Base-by-base conservation (phyloP, 176 grass and related monocot genomes). In the Triticum dicoccoides region DNA sequence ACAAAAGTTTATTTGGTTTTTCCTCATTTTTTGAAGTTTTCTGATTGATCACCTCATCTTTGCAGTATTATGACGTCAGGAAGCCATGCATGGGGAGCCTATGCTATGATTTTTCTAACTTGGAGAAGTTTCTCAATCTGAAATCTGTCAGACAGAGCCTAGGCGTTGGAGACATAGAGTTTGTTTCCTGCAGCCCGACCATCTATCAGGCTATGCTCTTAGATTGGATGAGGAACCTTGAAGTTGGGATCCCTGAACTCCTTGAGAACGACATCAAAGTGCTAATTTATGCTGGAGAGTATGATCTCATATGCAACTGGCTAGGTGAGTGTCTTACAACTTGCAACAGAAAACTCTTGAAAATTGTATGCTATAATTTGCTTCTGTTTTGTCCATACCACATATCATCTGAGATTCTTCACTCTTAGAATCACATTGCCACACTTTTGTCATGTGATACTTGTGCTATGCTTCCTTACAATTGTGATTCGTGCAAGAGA, bases 181-280 rank as follows among this genome's bases (percentile, higher is more conserved):
- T 98, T 30, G 91, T 98, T 80, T 98, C 93, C n/a, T 98, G 95
- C 83, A 95, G 93, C 61, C 95, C 95, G 35, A 91, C 80, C 13
- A 93, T 98, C 37, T 98, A 95, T 59, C 54, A 95, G 83, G 95
- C 95, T 44, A 90, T 98, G 93, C 54, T 98, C 14, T 80, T 87
- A 58, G 93, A 98, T 84, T 95, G 91, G 91, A 95, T 98, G 95
- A 92, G 93, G 86, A 95, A 98, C 76, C 89, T 98, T 86, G 93
- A 98, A 93, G 89, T 95, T 56, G 95, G 95, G 73, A 95, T 98
- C 81, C 95, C 93, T 44, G 83, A 94, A 39, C 93, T 98, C 72
- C 93, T 98, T 25, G 25, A 25, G 25, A 25, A 25, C 25, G 25
- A 25, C 25, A 25, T 25, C 25, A 25, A 25, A 25, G 25, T 25